phyloP scores from a whole-genome alignment of 805 yeast genomes.

The Candida wancherniae region DNA sequence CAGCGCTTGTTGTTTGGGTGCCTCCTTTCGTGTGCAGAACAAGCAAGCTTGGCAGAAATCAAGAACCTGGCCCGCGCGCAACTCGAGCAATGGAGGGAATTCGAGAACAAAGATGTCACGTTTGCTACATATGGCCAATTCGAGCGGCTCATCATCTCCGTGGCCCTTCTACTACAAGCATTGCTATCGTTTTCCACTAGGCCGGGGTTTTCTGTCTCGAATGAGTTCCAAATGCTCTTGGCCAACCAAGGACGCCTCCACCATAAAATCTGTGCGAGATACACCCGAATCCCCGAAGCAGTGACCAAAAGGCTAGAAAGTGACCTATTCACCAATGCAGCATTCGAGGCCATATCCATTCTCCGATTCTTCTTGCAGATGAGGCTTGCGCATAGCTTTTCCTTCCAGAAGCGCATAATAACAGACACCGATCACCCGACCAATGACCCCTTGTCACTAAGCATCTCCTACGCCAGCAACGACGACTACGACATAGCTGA shows the following conservation, averaged over 20 bases:
- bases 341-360: constrained; percentile 15
- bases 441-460: constrained; percentile 5
- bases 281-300: constrained; percentile 12
- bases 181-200: constrained; percentile 14
- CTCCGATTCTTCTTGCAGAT: constrained; percentile 13
- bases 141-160: constrained; percentile 29
- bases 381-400: constrained; percentile 1
- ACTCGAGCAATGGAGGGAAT: constrained; percentile 20
- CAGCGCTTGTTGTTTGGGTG: constrained; percentile 24
- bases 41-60: constrained; percentile 7
- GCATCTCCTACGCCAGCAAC: constrained; percentile 1
- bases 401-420: constrained; percentile 5
- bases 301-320: constrained; percentile 9
- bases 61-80: constrained; percentile 17
- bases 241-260: constrained; percentile 32
- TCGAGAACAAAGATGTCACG: constrained; percentile 11
- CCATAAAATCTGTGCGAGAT: constrained; percentile 23
- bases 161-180: constrained; percentile 25
- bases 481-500: constrained; percentile 3
- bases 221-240: constrained; percentile 14
- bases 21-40: constrained; percentile 25
- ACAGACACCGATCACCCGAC: constrained; percentile 6
- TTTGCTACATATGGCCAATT: constrained; percentile 15
- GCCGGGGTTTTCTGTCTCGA: constrained; percentile 9
- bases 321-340: constrained; percentile 8